phyloP scores from a whole-genome alignment of 164 flowering plant genomes.

The Kingdonia uniflora region DNA sequence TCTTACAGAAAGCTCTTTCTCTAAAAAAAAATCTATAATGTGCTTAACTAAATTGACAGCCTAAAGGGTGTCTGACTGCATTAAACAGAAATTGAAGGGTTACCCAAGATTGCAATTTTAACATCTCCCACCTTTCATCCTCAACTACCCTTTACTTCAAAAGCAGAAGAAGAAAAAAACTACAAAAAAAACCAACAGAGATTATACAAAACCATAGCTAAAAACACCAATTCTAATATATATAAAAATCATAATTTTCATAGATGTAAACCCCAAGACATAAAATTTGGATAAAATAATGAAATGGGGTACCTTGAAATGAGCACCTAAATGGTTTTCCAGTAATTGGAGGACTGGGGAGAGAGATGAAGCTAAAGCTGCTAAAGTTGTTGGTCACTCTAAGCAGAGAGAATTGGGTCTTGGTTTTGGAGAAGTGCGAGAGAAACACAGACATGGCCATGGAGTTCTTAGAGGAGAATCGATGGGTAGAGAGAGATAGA shows the following conservation, averaged over 20 bases:
- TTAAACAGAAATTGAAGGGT: too few relatives aligned
- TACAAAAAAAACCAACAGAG: not conserved
- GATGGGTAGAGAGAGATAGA: constrained; percentile 11
- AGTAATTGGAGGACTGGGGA: constrained; percentile 16
- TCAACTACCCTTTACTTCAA: not conserved
- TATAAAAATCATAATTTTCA: too few relatives aligned
- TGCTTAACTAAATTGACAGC: too few relatives aligned
- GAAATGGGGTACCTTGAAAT: constrained; percentile 23
- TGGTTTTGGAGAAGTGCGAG: constrained; percentile 16
- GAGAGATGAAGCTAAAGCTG: constrained; percentile 8
- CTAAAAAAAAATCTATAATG: too few relatives aligned
- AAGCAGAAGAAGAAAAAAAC: too few relatives aligned
- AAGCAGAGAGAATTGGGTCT: constrained; percentile 6
- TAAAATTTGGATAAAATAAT: not conserved
- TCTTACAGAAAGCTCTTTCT: too few relatives aligned
- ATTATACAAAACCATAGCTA: not conserved
- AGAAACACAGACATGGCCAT: constrained; percentile 17
- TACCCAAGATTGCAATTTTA: too few relatives aligned
- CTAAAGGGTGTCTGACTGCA: too few relatives aligned
- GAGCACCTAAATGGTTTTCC: constrained; percentile 12
- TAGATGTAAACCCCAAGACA: too few relatives aligned
- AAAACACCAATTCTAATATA: too few relatives aligned
- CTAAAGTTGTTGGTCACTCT: constrained; percentile 14
- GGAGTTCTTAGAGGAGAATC: constrained; percentile 10
- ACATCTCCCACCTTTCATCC: too few relatives aligned